Base-by-base conservation (phyloP, 2,329 filamentous ascomycete species). In the Lasiodiplodia sp. region DNA sequence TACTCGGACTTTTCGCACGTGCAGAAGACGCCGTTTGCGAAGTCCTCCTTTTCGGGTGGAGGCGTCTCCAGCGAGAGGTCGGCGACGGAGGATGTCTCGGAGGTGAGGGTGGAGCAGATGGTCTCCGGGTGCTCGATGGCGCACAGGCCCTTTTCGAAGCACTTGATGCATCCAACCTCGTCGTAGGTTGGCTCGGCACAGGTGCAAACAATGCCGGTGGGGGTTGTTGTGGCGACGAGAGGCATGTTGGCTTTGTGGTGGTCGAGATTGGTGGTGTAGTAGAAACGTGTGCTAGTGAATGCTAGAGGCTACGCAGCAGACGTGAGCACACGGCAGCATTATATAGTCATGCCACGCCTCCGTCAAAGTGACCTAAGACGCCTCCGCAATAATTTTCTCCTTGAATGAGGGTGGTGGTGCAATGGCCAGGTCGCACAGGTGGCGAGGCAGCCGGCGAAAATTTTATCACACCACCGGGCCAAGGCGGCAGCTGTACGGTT, bases 11-110 rank as follows among this genome's bases (percentile, higher is more conserved):
- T 65, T 23, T 64, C 34, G 60, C 67, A 68, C 10, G 67, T 68
- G 67, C 67, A 68, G 52, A 68, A 68, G n/a, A 68, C 67, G 47
- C 67, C 67, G 14, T 64, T 68, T 16, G 51, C 28, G 52, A 49
- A 34, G 38, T 53, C 67, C 47, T 53, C 38, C 7, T 25, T 16
- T 37, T 66, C 64, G 10, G 52, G 23, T 5, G 57, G 31, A 3
- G 47, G 40, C 25, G 66, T 62, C 25, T 49, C 47, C 18, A 40
- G 56, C 21, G 55, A 28, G 23, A 56, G 28, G 65, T 60, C 28
- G 64, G 18, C 66, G 28, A 60, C 37, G 21, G 66, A 60, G 5
- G 65, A 55, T 3, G 65, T 57, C 28, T 57, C 56, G n/a, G 65
- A 67, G 44, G 53, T 25, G n/a, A 60, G 40, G 4, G 56, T 44